Conservation (phyloP, 345 rosid species). For the Salix exigua region DNA sequence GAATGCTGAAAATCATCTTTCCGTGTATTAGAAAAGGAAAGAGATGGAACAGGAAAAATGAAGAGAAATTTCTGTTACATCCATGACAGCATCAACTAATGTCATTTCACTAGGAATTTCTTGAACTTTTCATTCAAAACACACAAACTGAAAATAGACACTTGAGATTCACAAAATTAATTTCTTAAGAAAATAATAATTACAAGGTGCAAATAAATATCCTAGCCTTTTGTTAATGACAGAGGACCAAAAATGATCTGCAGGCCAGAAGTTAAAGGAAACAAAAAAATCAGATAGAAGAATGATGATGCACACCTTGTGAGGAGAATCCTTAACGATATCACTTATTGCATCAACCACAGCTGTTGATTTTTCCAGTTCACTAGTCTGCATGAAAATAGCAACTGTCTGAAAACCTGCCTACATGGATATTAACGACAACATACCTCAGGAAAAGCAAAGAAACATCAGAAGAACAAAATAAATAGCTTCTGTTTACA, state of each 20-base stretch:
- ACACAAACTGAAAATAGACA: neutral
- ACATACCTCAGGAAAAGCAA: constrained; percentile 71
- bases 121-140: neutral
- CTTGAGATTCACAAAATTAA: neutral
- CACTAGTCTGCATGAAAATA: constrained; percentile 99
- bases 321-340: constrained; percentile 62
- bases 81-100: neutral
- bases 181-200: neutral
- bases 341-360: constrained; percentile 37
- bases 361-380: constrained; percentile 47
- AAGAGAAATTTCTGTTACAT: neutral
- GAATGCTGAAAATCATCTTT: neutral
- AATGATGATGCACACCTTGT: constrained; percentile 48
- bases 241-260: neutral
- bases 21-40: neutral
- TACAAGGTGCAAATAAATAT: neutral
- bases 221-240: neutral
- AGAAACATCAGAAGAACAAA: constrained; percentile 10
- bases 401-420: constrained; percentile 99
- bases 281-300: neutral
- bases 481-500: neutral
- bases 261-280: neutral
- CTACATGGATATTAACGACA: constrained; percentile 74
- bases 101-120: neutral
- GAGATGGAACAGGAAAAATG: neutral